Evolutionary conservation across 306 rosid species (phyloP).

Genomic region (Boehmeria nivea): DNA sequence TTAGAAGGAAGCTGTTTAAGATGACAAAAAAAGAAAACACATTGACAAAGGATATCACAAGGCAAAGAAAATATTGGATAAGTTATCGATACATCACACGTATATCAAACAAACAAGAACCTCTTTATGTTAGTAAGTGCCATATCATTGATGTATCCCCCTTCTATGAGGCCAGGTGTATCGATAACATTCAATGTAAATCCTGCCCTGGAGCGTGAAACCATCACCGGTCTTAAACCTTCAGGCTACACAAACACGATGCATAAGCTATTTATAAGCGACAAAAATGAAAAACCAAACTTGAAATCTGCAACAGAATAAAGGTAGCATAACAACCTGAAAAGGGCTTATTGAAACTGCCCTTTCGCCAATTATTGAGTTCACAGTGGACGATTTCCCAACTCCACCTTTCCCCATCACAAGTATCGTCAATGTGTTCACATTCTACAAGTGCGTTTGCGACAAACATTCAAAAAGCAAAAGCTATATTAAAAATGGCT

Average conservation of each 20-base stretch:
- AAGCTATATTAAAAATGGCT: background rate
- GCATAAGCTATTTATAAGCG: slow-evolving; percentile 8
- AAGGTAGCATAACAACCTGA: slow-evolving; percentile 44
- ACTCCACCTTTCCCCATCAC: slow-evolving; percentile 99
- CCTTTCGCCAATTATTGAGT: slow-evolving; percentile 87
- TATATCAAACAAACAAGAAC: slow-evolving; percentile 25
- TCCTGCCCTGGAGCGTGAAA: slow-evolving; percentile 77
- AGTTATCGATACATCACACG: background rate
- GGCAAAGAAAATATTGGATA: background rate
- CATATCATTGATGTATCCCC: slow-evolving; percentile 78
- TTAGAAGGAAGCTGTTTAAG: slow-evolving; percentile 69
- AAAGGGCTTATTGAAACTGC: slow-evolving; percentile 82
- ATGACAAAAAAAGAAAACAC: slow-evolving; percentile 5
- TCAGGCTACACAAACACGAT: slow-evolving; percentile 53
- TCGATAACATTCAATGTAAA: slow-evolving; percentile 85
- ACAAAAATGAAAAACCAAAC: background rate
- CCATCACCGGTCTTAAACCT: slow-evolving; percentile 82
- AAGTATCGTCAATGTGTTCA: slow-evolving; percentile 80
- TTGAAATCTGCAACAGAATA: background rate
- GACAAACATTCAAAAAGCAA: slow-evolving; percentile 7
- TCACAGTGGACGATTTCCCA: slow-evolving; percentile 92
- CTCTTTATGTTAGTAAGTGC: slow-evolving; percentile 74
- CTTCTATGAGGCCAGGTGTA: slow-evolving; percentile 98
- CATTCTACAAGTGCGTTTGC: slow-evolving; percentile 45
- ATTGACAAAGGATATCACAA: slow-evolving; percentile 1